These are phyloP conservation scores for Lanmaoa pseudosensibilis DNA, from an alignment of 768 basidiomycete species.

Conservation along the genomic window DNA sequence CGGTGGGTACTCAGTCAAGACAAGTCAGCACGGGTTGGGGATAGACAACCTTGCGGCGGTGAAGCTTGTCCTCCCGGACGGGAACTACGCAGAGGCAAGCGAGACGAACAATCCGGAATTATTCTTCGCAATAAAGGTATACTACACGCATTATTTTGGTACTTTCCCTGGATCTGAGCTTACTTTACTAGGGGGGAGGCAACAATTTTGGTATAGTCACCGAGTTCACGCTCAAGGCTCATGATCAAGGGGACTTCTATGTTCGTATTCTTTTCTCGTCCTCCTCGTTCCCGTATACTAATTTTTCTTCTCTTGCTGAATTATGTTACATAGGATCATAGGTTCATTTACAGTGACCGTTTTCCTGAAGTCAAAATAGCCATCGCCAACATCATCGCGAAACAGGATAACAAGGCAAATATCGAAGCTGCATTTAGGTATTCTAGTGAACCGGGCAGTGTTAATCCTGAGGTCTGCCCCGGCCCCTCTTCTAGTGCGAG, in stretches of 20 bases:
- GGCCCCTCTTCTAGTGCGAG: background rate
- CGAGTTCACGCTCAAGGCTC: slow-evolving; percentile 23
- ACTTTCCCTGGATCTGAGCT: background rate
- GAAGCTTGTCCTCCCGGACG: slow-evolving; percentile 33
- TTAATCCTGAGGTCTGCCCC: background rate
- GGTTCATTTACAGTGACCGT: background rate
- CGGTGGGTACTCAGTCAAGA: slow-evolving; percentile 38
- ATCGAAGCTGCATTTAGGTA: slow-evolving; percentile 11
- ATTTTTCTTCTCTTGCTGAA: background rate
- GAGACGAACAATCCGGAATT: background rate
- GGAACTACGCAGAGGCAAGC: slow-evolving; percentile 10
- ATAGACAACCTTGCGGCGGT: slow-evolving; percentile 34
- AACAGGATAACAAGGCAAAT: slow-evolving; percentile 4
- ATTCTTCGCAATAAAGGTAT: slow-evolving; percentile 10
- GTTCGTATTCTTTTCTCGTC: background rate
- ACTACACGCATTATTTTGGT: background rate
- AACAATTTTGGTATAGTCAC: slow-evolving; percentile 32
- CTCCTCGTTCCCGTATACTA: background rate
- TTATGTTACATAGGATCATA: background rate
- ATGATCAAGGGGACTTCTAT: slow-evolving; percentile 4
- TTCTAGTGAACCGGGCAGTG: background rate
- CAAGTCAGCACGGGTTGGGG: slow-evolving; percentile 34
- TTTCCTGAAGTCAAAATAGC: slow-evolving; percentile 7
- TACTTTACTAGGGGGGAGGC: slow-evolving; percentile 20
- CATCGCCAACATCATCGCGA: background rate